Evolutionary conservation across 1,284 basidiomycete species (phyloP), one percentile per base, ranked within the genome.

Genomic region (Mycena citricolor): DNA sequence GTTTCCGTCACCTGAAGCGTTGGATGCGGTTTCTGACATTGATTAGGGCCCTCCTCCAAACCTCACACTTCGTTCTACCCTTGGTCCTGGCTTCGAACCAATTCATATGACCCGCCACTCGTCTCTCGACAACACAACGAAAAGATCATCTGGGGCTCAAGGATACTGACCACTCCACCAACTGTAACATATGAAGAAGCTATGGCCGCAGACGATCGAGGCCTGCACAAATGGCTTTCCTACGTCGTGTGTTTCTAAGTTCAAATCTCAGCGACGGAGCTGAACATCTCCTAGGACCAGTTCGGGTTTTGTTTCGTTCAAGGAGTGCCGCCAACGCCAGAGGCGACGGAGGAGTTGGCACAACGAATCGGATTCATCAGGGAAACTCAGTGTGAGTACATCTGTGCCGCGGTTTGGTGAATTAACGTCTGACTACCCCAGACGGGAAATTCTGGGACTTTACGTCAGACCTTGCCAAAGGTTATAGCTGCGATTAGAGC

Each of bases 371-470:
- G 83, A 1, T 91, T 90, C 59, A 94, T 98, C 46, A 81, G 94
- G 33, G 85, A 95, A 63, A 97, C 95, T 0, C 94, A 97, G 60
- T 98, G 94, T 86, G 60, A 52, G 76, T 64, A 3, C n/a, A n/a
- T n/a, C n/a, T n/a, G n/a, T n/a, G n/a, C n/a, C n/a, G n/a, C n/a
- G n/a, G n/a, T n/a, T n/a, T n/a, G n/a, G n/a, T n/a, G n/a, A n/a
- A n/a, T n/a, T n/a, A n/a, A n/a, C 33, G 23, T 24, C 30, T 23
- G 25, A 30, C 22, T 44, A 17, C 33, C 22, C 1, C 47, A 93
- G 90, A 94, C 56, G 92, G 91, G 24, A 83, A 83, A 37, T 95
- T 98, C 66, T 99, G 95, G 94, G 92, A 97, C 59, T 97, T 99
- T 60, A 97, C 94, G 1, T 84, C 94, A 0, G 85, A 97, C 61